Percentiles rank a stretch among this genome's conserved stretches.
These are phyloP conservation scores for Tetradesmus lagerheimii DNA, from an alignment of 139 green algal species.

Conservation along the genomic window DNA sequence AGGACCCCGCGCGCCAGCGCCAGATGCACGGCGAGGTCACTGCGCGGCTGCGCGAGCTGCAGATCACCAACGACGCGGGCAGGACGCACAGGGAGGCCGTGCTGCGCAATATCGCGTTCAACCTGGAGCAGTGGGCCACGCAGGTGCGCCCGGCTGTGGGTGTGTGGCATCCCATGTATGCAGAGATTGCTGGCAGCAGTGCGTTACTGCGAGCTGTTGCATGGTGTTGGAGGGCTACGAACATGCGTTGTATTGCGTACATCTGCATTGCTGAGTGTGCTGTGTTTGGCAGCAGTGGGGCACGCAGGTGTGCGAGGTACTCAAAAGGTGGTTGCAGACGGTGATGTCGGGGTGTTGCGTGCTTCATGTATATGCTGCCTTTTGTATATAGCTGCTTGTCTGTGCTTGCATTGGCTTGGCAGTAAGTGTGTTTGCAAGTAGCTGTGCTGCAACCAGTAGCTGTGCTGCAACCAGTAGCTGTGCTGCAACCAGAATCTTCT, in stretches of 20 bases:
- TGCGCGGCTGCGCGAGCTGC: conserved; percentile 89
- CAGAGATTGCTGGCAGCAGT: too few relatives aligned
- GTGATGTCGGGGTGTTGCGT: too few relatives aligned
- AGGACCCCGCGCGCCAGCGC: conserved; percentile 88
- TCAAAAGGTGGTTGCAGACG: too few relatives aligned
- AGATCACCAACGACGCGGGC: conserved; percentile 91
- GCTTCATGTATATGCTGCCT: too few relatives aligned
- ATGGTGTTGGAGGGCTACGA: neutral
- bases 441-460: too few relatives aligned
- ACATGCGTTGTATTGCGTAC: neutral
- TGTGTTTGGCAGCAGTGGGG: too few relatives aligned
- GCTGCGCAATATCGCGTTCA: conserved; percentile 73
- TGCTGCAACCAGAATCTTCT: too few relatives aligned
- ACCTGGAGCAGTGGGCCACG: conserved; percentile 36
- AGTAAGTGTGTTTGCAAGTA: too few relatives aligned
- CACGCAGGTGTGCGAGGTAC: too few relatives aligned
- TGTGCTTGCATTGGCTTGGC: too few relatives aligned
- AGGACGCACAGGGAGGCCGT: conserved; percentile 79
- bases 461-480: too few relatives aligned
- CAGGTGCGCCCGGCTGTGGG: neutral
- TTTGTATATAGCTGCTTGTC: conserved; percentile 1
- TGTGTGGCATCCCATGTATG: neutral
- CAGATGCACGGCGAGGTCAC: conserved; percentile 93
- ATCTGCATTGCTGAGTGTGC: neutral
- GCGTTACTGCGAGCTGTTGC: neutral